Base-by-base conservation (phyloP, 2,329 filamentous ascomycete species). In the Penicillium sp. region DNA sequence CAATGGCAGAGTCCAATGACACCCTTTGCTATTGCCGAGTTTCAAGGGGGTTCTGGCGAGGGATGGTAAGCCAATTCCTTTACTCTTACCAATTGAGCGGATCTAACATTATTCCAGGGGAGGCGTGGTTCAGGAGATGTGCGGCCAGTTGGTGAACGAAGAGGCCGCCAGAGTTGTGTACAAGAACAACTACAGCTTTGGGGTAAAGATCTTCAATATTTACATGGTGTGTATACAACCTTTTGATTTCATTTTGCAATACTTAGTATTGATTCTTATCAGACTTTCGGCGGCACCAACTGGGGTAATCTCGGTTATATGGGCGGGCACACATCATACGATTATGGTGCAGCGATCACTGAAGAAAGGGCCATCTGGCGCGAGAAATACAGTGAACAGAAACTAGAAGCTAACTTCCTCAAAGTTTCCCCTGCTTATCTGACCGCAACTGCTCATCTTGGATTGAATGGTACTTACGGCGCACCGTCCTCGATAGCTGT, bases 361-460 rank as follows among this genome's bases (percentile, higher is more conserved):
- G 89, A 93, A 67, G 85, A 89, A 43, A 81, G 89, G n/a, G 80
- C 80, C 0, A 77, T 93, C 2, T 74, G 79, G 31, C 82, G 89
- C 1, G 88, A 91, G 69, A 93, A 93, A 69, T 93, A 90, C 70
- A 86, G 85, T 38, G 89, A 93, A 69, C 77, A 89, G 19, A 93
- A 92, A 67, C 81, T 93, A 0, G 77, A 89, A 63, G 88, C 84
- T n/a, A 88, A 89, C 60, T 92, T 93, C 71, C 69, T 91, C 50
- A 86, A 87, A 63, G 87, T 86, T 0, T 89, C 87, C 0, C 86
- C 88, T 0, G 84, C 83, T 0, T 91, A 89, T 66, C 73, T 91
- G 8, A 84, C 82, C 2, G 82, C 85, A 0, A 78, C 76, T 0
- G 80, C 85, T 0, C 79, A 80, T 6, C 29, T 54, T 2, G 58